A percentile compares a stretch with the other conserved stretches of the same genome.
phyloP scores from a whole-genome alignment of 2,329 filamentous ascomycete genomes.

The Hortaea werneckii region DNA sequence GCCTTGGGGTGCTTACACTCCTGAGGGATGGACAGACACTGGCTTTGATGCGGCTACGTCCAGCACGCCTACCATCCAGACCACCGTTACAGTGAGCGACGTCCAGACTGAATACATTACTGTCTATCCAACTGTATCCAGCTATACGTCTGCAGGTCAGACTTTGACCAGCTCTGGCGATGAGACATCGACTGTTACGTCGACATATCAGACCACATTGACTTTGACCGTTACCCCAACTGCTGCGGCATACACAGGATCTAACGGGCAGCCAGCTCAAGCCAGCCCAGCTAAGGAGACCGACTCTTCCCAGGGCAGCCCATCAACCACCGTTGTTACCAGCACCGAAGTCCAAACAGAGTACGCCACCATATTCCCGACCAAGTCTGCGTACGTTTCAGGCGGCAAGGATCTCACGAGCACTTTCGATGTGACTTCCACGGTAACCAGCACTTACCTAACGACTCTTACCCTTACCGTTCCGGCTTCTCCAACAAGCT shows the following conservation, averaged over 20 bases:
- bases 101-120: no score
- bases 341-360: not conserved
- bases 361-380: not conserved
- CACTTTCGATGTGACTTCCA: not conserved
- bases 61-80: no score
- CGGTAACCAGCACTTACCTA: not conserved
- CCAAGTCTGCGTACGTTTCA: not conserved
- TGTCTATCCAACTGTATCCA: no score
- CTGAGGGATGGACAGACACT: not conserved
- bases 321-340: no score
- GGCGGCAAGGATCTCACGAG: not conserved
- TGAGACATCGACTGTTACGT: not conserved
- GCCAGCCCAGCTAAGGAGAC: no score
- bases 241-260: no score
- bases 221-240: not conserved
- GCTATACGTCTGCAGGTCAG: no score
- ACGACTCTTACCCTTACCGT: not conserved
- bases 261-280: no score
- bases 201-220: not conserved
- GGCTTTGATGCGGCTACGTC: not conserved
- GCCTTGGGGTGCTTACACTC: constrained; percentile 1
- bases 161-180: not conserved
- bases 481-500: not conserved
- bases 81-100: no score
- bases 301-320: no score